phyloP scores from a whole-genome alignment of 2,329 filamentous ascomycete genomes.

The Fusarium verticillioides region DNA sequence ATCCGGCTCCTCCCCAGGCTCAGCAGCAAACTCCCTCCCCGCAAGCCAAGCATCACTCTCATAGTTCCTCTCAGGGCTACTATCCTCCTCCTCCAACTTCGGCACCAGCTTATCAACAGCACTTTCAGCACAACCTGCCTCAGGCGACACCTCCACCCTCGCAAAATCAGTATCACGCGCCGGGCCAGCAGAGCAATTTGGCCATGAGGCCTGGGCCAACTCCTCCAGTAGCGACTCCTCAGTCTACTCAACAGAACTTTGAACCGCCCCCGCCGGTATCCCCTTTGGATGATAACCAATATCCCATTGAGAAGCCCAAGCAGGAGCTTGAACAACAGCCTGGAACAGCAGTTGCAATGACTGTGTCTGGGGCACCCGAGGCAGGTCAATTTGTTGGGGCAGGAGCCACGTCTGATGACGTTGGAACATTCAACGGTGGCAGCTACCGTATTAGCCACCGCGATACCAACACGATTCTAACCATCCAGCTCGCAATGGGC shows the following conservation, averaged over 20 bases:
- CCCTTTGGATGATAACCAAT: conserved; percentile 35
- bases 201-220: conserved; percentile 32
- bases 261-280: conserved; percentile 44
- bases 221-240: conserved; percentile 40
- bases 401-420: conserved; percentile 75
- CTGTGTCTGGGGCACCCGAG: conserved; percentile 54
- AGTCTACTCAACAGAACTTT: conserved; percentile 42
- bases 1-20: conserved; percentile 38
- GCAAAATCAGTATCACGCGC: conserved; percentile 40
- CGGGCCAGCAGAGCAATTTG: conserved; percentile 34
- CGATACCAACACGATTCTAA: conserved; percentile 89
- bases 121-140: conserved; percentile 39
- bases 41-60: conserved; percentile 40
- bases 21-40: conserved; percentile 40
- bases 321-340: conserved; percentile 37
- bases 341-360: conserved; percentile 46
- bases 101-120: conserved; percentile 38
- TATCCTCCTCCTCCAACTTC: conserved; percentile 42
- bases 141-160: conserved; percentile 40
- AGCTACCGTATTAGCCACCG: conserved; percentile 93
- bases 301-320: conserved; percentile 47
- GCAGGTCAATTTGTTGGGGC: conserved; percentile 72
- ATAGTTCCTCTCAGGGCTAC: conserved; percentile 24
- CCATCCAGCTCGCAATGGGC: conserved; percentile 87
- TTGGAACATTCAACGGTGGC: conserved; percentile 97